Evolutionary conservation across 2,329 filamentous ascomycete species (phyloP).

Genomic region (Emmonsiellopsis sp.): DNA sequence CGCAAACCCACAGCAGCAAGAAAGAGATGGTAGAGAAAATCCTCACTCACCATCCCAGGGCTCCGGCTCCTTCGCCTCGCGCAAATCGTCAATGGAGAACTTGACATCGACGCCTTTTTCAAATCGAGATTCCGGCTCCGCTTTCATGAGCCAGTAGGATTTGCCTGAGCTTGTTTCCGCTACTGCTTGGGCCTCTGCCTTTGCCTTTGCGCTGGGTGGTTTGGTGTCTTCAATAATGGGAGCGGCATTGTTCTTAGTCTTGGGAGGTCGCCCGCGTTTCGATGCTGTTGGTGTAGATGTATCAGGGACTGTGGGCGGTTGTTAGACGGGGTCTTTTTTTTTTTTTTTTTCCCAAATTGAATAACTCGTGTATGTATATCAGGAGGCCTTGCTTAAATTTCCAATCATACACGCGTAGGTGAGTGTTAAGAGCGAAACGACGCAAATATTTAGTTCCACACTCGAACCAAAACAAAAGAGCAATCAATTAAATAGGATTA

Average conservation of each 20-base stretch:
- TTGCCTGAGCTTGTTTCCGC: slow-evolving; percentile 11
- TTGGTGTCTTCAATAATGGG: too few relatives aligned
- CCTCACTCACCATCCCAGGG: slow-evolving; percentile 72
- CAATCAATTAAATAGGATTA: background rate
- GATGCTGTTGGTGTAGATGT: too few relatives aligned
- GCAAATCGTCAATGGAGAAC: slow-evolving; percentile 89
- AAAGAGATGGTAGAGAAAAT: background rate
- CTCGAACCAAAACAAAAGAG: background rate
- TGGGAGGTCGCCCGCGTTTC: too few relatives aligned
- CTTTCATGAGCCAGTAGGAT: slow-evolving; percentile 74
- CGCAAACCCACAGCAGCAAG: slow-evolving; percentile 2
- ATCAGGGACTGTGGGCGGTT: background rate
- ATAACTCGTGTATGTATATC: too few relatives aligned
- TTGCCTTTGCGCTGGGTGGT: background rate
- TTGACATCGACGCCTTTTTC: slow-evolving; percentile 82
- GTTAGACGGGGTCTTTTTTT: background rate
- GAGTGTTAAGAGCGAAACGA: too few relatives aligned
- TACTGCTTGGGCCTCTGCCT: background rate
- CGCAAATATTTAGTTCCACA: background rate
- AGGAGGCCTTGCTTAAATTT: too few relatives aligned
- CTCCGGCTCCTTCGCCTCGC: slow-evolving; percentile 63
- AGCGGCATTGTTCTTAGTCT: too few relatives aligned
- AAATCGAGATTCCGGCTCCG: slow-evolving; percentile 75
- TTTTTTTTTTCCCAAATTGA: background rate
- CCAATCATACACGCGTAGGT: too few relatives aligned